Conservation (phyloP, 768 basidiomycete genomes). For the Tephrocybe sp. region DNA sequence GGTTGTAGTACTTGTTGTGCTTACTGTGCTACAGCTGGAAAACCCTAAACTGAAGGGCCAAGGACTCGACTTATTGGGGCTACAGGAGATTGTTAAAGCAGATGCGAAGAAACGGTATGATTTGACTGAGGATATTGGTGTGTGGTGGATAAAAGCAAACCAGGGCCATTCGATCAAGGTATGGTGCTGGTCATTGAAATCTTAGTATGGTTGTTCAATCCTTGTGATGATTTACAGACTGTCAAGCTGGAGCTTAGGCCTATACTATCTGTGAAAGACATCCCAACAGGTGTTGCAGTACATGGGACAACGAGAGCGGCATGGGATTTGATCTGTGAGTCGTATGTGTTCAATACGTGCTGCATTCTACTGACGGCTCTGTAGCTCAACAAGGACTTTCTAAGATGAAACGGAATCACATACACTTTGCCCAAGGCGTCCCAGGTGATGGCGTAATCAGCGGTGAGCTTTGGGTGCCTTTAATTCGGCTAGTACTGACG, state of each 20-base stretch:
- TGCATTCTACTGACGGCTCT: background rate
- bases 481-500: background rate
- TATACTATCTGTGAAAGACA: constrained; percentile 55
- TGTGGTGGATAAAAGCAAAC: constrained; percentile 90
- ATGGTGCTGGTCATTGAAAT: constrained; percentile 10
- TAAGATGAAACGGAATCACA: constrained; percentile 86
- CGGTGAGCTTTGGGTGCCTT: constrained; percentile 52
- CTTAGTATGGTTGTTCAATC: background rate
- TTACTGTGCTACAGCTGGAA: too few relatives aligned
- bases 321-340: constrained; percentile 71
- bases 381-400: constrained; percentile 73
- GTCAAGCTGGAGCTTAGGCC: constrained; percentile 68
- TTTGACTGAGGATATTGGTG: constrained; percentile 51
- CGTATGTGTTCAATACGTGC: background rate
- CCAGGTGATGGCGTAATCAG: constrained; percentile 68
- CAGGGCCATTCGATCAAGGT: constrained; percentile 90
- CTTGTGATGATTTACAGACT: constrained; percentile 38
- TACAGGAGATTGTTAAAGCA: constrained; percentile 64
- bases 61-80: constrained; percentile 46
- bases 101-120: constrained; percentile 71
- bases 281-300: constrained; percentile 71
- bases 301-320: constrained; percentile 75
- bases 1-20: too few relatives aligned
- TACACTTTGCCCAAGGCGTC: constrained; percentile 87
- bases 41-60: constrained; percentile 62